Evolutionary conservation across 2,329 filamentous ascomycete genomes (phyloP).

Genomic region (Cytospora schulzeri): DNA sequence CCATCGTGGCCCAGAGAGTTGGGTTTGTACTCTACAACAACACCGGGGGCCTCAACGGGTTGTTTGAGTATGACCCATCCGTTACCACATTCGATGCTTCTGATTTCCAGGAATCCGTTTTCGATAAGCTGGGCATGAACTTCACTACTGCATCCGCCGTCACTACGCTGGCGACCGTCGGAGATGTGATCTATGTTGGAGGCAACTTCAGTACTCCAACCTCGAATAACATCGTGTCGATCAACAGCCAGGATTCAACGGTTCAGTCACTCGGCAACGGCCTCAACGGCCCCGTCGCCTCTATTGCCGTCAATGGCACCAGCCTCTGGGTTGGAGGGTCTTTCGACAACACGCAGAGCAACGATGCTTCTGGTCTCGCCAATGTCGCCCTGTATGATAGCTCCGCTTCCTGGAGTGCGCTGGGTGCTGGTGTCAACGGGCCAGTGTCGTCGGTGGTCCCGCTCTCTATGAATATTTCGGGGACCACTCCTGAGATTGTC

Average conservation of each 20-base stretch:
- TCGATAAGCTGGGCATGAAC: slow-evolving; percentile 74
- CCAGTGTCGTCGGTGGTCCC: slow-evolving; percentile 74
- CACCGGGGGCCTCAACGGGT: slow-evolving; percentile 80
- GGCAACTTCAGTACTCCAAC: slow-evolving; percentile 77
- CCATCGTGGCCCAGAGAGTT: slow-evolving; percentile 87
- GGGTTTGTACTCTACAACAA: slow-evolving; percentile 75
- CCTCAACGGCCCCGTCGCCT: slow-evolving; percentile 75
- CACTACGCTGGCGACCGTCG: slow-evolving; percentile 65
- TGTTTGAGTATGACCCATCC: slow-evolving; percentile 84
- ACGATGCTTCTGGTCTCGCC: slow-evolving; percentile 64
- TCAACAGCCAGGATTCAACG: slow-evolving; percentile 64
- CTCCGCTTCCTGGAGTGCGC: slow-evolving; percentile 68
- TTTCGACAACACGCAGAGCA: slow-evolving; percentile 73
- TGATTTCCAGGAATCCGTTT: slow-evolving; percentile 69
- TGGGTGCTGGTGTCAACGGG: slow-evolving; percentile 87
- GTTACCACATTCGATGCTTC: slow-evolving; percentile 58
- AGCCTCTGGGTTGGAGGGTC: slow-evolving; percentile 80
- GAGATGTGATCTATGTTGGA: slow-evolving; percentile 71
- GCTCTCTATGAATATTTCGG: slow-evolving; percentile 76
- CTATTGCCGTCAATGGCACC: slow-evolving; percentile 68
- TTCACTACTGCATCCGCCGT: slow-evolving; percentile 71
- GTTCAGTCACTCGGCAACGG: slow-evolving; percentile 68
- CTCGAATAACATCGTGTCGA: slow-evolving; percentile 75
- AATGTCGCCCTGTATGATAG: slow-evolving; percentile 78
- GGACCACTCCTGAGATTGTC: slow-evolving; percentile 67